A percentile compares a stretch with the other conserved stretches of the same genome.
phyloP scores from a whole-genome alignment of 129 eudicot species.

The Arctium minus region DNA sequence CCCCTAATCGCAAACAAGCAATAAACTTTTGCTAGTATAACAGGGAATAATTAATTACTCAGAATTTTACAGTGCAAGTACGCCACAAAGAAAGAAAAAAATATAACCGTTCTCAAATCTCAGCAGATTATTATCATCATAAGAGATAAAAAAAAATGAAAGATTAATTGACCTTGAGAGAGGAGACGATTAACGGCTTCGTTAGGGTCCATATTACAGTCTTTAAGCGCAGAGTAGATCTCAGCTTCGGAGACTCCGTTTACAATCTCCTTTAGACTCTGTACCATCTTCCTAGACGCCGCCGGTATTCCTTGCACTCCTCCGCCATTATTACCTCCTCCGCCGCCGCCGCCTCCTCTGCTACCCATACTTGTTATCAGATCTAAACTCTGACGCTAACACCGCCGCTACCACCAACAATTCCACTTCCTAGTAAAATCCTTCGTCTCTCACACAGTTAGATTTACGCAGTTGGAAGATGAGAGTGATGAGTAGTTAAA shows the following conservation, averaged over 20 bases:
- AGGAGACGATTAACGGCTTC: constrained; percentile 83
- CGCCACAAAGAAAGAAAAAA: neutral
- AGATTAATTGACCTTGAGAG: constrained; percentile 50
- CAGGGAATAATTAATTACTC: neutral
- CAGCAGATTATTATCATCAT: neutral
- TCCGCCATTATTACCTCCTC: constrained; percentile 32
- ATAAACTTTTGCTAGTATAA: neutral
- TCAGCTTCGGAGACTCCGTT: constrained; percentile 66
- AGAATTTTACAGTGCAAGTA: neutral
- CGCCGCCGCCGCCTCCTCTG: constrained; percentile 44
- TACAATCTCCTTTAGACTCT: constrained; percentile 77
- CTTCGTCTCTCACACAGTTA: constrained; percentile 1
- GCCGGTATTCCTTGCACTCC: constrained; percentile 54
- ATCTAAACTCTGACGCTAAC: constrained; percentile 17
- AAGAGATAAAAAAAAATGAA: neutral
- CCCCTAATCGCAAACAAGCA: constrained; percentile 18
- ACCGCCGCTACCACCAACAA: constrained; percentile 18
- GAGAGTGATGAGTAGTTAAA: neutral
- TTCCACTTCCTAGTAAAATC: neutral
- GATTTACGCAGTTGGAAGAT: constrained; percentile 11
- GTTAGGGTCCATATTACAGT: constrained; percentile 92
- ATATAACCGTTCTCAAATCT: neutral
- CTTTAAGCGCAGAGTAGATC: constrained; percentile 80
- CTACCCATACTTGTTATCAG: constrained; percentile 38
- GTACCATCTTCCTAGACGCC: constrained; percentile 68